phyloP scores from a whole-genome alignment of 2,329 filamentous ascomycete species.

The Berkeleyomyces basicola region DNA sequence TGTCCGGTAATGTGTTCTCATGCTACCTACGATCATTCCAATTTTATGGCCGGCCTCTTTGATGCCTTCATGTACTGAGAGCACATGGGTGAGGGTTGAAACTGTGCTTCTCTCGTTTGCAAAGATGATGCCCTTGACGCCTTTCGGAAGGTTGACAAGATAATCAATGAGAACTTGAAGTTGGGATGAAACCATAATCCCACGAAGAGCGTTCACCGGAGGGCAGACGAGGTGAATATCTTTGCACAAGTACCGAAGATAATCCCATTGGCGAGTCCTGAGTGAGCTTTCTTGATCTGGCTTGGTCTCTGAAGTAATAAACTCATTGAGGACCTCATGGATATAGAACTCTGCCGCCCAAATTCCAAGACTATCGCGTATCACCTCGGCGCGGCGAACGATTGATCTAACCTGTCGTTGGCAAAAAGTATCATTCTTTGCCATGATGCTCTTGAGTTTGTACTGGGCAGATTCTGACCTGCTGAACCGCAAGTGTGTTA shows the following conservation, averaged over 20 bases:
- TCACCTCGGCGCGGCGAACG: constrained; percentile 29
- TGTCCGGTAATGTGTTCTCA: constrained; percentile 20
- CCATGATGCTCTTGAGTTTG: constrained; percentile 24
- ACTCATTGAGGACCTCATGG: constrained; percentile 25
- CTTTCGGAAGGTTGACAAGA: constrained; percentile 20
- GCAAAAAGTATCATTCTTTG: constrained; percentile 32
- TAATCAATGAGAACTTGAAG: constrained; percentile 34
- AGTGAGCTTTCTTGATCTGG: constrained; percentile 19
- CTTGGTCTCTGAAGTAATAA: constrained; percentile 17
- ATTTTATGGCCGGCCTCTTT: constrained; percentile 28
- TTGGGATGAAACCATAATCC: constrained; percentile 37
- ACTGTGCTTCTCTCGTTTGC: constrained; percentile 46
- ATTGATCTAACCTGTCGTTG: constrained; percentile 41
- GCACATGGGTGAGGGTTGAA: constrained; percentile 39
- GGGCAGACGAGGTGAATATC: constrained; percentile 20
- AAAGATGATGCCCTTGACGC: constrained; percentile 45
- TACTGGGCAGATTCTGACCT: constrained; percentile 26
- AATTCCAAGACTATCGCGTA: constrained; percentile 42
- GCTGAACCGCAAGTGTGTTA: constrained; percentile 30
- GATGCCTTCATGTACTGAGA: constrained; percentile 34
- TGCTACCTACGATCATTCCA: constrained; percentile 40
- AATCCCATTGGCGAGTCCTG: constrained; percentile 34
- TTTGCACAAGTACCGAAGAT: constrained; percentile 33
- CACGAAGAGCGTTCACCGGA: constrained; percentile 14
- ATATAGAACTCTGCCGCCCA: constrained; percentile 59